phyloP scores from a whole-genome alignment of 352 stramenopile species.

The Nothophytophthora sp. region DNA sequence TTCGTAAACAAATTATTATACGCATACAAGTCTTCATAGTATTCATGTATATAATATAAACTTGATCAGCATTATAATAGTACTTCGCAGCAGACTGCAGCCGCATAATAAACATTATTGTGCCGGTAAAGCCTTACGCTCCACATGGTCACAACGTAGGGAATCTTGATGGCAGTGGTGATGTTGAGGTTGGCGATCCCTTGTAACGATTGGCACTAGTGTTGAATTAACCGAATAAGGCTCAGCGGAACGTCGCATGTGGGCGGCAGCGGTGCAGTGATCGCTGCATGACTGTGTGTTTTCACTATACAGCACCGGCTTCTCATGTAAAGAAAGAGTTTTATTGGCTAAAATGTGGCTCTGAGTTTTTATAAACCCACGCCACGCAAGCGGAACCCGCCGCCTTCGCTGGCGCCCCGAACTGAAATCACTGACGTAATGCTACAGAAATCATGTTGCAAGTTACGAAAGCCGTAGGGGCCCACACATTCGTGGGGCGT shows the following conservation, averaged over 20 bases:
- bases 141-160: slow-evolving; percentile 22
- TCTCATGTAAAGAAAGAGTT: background rate
- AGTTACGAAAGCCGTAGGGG: slow-evolving; percentile 25
- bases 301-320: background rate
- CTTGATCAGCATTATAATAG: too few relatives aligned
- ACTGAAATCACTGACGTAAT: slow-evolving; percentile 32
- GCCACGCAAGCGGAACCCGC: background rate
- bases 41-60: too few relatives aligned
- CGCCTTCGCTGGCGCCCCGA: slow-evolving; percentile 12
- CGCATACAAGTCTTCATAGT: too few relatives aligned
- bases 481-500: slow-evolving; percentile 6
- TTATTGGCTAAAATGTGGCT: background rate
- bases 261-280: too few relatives aligned
- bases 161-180: background rate
- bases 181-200: background rate
- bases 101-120: too few relatives aligned
- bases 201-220: background rate
- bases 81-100: too few relatives aligned
- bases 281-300: too few relatives aligned
- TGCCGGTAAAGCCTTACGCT: too few relatives aligned
- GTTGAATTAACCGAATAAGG: slow-evolving; percentile 18
- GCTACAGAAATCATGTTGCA: slow-evolving; percentile 15
- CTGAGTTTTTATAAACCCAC: too few relatives aligned
- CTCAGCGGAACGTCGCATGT: background rate
- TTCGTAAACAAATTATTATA: too few relatives aligned